These are phyloP conservation scores for Babesia caballi DNA, from an alignment of 169 alveolate species.

Conservation along the genomic window DNA sequence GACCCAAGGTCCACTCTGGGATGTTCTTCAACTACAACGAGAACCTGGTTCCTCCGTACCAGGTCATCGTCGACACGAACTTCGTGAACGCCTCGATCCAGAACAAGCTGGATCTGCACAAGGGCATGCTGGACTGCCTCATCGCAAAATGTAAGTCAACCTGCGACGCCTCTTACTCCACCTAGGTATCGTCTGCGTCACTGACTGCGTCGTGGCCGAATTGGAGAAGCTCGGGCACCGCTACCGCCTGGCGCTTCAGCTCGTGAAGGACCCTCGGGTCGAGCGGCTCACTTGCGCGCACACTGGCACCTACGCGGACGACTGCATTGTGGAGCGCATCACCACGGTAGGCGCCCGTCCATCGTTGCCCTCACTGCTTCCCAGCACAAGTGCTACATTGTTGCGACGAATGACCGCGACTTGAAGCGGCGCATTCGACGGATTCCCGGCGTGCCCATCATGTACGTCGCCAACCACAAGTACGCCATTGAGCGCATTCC, in stretches of 20 bases:
- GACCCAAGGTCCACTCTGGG: constrained; percentile 65
- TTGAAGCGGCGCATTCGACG: constrained; percentile 94
- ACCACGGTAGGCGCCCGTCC: constrained; percentile 58
- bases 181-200: constrained; percentile 88
- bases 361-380: background rate
- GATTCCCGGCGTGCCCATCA: constrained; percentile 98
- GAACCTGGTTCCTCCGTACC: constrained; percentile 96
- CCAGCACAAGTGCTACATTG: constrained; percentile 93
- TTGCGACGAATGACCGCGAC: constrained; percentile 98
- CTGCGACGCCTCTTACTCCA: background rate
- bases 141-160: constrained; percentile 90
- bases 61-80: constrained; percentile 97
- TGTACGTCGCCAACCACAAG: constrained; percentile 93
- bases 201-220: constrained; percentile 99
- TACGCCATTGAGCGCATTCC: constrained; percentile 95
- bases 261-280: constrained; percentile 96
- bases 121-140: constrained; percentile 94
- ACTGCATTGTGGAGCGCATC: constrained; percentile 95
- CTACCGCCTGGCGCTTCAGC: constrained; percentile 92
- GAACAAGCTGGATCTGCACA: constrained; percentile 93
- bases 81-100: constrained; percentile 97
- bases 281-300: constrained; percentile 93
- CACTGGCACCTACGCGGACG: constrained; percentile 99
- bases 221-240: constrained; percentile 97
- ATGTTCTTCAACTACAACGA: constrained; percentile 85